Base-by-base conservation (phyloP, 73 alveolate species). In the Vitrella brassicaformis region DNA sequence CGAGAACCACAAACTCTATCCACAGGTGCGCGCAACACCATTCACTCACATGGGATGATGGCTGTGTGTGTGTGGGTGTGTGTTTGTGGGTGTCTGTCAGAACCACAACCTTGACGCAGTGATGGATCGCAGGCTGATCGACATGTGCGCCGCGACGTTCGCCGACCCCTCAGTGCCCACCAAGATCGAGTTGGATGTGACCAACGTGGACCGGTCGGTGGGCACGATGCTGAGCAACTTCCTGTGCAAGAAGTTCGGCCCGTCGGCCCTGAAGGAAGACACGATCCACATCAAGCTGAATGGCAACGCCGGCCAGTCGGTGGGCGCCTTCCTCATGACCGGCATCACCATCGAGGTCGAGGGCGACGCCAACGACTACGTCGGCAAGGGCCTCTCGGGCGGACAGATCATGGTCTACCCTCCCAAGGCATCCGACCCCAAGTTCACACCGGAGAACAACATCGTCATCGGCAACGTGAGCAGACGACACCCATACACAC, bases 381-480 rank as follows among this genome's bases (percentile, higher is more conserved):
- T 47, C 31, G 86, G 86, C 75, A 80, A 80, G 81, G 86, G 86
- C 72, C 39, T 80, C 72, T 56, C 80, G 0, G 86, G 86, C 18
- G 86, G 86, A 22, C 71, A 71, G 26, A 67, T 80, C 31, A 76
- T 32, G 32, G 73, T 80, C 67, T 71, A 66, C 76, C 80, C 86
- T 9, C 81, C 86, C 0, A 67, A 67, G 67, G 32, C 18, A 29
- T 27, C 47, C 18, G 31, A 25, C 31, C 70, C 10, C 7, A 28
- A 27, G 39, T 80, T 80, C 69, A 71, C 47, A 0, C 65, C 86
- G 0, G 47, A 70, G 27, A 68, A 80, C 76, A 80, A 80, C 81
- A 80, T 80, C 72, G 71, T 80, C 81, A 80, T 80, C 47, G 86
- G 86, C 30, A 80, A 80, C 81, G 72, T n/a, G n/a, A n/a, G n/a